A percentile compares a stretch with the other conserved stretches of the same genome.
Conservation (phyloP, 2,329 filamentous ascomycete genomes). For the Penicillium polonicum region DNA sequence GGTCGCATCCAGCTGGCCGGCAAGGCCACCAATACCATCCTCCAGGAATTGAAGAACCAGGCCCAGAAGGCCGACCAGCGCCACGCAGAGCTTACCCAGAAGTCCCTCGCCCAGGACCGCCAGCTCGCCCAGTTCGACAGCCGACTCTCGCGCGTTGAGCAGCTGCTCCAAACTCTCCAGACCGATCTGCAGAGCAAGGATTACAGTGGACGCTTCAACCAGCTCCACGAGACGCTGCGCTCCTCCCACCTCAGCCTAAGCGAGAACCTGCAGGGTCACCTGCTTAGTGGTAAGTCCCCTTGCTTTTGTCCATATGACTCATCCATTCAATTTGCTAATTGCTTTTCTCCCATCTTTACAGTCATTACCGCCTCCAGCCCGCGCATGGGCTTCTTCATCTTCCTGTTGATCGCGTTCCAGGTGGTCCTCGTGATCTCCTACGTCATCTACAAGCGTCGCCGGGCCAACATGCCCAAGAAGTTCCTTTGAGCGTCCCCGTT, state of each 20-base stretch:
- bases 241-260: slow-evolving; percentile 54
- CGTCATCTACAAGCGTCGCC: slow-evolving; percentile 75
- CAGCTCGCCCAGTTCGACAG: slow-evolving; percentile 29
- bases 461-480: slow-evolving; percentile 80
- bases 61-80: slow-evolving; percentile 53
- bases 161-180: slow-evolving; percentile 51
- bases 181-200: slow-evolving; percentile 58
- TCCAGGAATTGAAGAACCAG: slow-evolving; percentile 54
- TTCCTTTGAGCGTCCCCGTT: slow-evolving; percentile 60
- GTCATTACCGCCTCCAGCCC: slow-evolving; percentile 56
- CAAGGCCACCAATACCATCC: slow-evolving; percentile 57
- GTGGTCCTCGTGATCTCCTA: slow-evolving; percentile 67
- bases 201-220: slow-evolving; percentile 54
- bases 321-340: background rate
- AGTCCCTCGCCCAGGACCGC: slow-evolving; percentile 35
- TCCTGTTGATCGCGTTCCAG: slow-evolving; percentile 73
- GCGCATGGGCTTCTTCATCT: slow-evolving; percentile 62
- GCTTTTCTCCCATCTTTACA: slow-evolving; percentile 23
- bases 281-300: slow-evolving; percentile 50
- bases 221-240: slow-evolving; percentile 55
- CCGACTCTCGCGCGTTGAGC: slow-evolving; percentile 54
- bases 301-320: background rate
- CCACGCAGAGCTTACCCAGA: slow-evolving; percentile 51
- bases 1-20: slow-evolving; percentile 69
- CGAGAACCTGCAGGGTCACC: slow-evolving; percentile 51